Base-by-base conservation (phyloP, 352 stramenopile species). In the Phytophthora syringae region DNA sequence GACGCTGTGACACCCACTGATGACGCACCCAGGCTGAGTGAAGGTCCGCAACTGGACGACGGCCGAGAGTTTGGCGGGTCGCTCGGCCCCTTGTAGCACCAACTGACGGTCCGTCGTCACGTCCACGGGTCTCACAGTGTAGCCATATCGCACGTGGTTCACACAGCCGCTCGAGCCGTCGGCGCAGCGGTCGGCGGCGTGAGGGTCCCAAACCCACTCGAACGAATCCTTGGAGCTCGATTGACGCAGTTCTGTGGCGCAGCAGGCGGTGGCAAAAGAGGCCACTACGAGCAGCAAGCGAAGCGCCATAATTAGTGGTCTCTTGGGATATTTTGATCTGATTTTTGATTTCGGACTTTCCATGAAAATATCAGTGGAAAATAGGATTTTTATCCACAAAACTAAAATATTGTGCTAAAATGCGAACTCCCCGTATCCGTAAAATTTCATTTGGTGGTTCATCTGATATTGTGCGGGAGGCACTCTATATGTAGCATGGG, bases 71-170 rank as follows among this genome's bases (percentile, higher is more conserved):
- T 54, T 67, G 15, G 54, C 34, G 2, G 79, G 79, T 6, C 79
- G 67, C 32, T 68, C 53, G 6, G 79, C 76, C 22, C 64, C 51
- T 50, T 87, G 79, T 60, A 87, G 70, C 13, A 82, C 61, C 21
- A 85, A 51, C 27, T 56, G 60, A 2, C 27, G 15, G 45, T 81
- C 66, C 7, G 16, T 71, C 42, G 67, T 66, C 32, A 87, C 52
- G 58, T 76, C 85, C 32, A 80, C 44, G 2, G 79, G 76, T 27
- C 68, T 65, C 30, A 85, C 62, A 47, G 60, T 79, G 75, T 73
- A 88, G 67, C 76, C 76, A 48, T 69, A 77, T 62, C 82, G 84
- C 57, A 84, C 63, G 57, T 85, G 67, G 72, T 72, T 88, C 24
- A 81, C 62, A 52, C 79, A 84, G 28, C 54, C 58, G 5, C 64